Base-by-base conservation (phyloP, 164 flowering plant genomes). In the Akebia trifoliata region DNA sequence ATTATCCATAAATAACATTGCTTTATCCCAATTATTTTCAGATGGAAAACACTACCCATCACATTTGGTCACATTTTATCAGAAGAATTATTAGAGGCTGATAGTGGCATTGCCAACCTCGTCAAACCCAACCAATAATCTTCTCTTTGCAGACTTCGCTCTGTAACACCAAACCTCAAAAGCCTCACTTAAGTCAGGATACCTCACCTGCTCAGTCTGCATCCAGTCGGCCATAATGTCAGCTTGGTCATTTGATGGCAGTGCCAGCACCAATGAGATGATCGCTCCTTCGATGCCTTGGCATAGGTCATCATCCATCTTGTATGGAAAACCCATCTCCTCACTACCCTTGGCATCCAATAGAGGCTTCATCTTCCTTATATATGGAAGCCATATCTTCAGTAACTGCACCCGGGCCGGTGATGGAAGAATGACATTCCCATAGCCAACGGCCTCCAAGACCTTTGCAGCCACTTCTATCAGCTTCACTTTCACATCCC, bases 141-240 rank as follows among this genome's bases (percentile, higher is more conserved):
- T 83, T 68, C 98, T 78, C 79, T 81, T 84, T 9, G 96, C 93
- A 38, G 98, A 81, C 69, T 92, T 92, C 55, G 87, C 80, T 63
- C 98, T 85, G 63, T 77, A 86, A 70, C 96, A 88, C 96, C 98
- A 92, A 3, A 92, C 72, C 65, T 92, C 96, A 66, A 92, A 91
- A 9, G 98, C 98, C 59, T 91, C 96, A 20, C 81, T 91, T 68
- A 89, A 61, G 59, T 91, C 98, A 2, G 96, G 98, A 72, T 69
- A 90, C 40, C 44, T 78, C 14, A 74, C 66, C 59, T 83, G 79
- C 43, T 73, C 77, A 0, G 66, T 35, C 35, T 64, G 69, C 81
- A 92, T 80, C 98, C 96, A 89, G n/a, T 89, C 91, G 8, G 78
- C 72, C 35, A 86, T 69, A 48, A 92, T 72, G 14, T 86, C 93